phyloP scores from a whole-genome alignment of 1,284 basidiomycete species.

The Somion occarium region DNA sequence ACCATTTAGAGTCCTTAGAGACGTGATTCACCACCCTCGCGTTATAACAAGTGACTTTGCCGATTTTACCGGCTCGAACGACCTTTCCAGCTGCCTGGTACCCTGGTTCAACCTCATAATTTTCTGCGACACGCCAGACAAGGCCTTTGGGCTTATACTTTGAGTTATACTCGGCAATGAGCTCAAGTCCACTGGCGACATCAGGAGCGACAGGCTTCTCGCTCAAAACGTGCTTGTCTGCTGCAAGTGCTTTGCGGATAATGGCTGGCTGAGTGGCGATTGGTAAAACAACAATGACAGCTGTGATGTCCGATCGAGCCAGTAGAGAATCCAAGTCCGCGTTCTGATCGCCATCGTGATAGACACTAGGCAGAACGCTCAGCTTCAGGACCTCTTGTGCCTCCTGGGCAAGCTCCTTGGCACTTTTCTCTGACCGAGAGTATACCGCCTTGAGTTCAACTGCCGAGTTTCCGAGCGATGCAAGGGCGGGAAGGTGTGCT shows the following conservation, averaged over 20 bases:
- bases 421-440: constrained; percentile 69
- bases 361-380: constrained; percentile 39
- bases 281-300: constrained; percentile 75
- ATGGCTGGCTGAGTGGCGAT: constrained; percentile 71
- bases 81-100: constrained; percentile 48
- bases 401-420: constrained; percentile 42
- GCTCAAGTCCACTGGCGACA: constrained; percentile 53
- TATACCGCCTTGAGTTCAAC: constrained; percentile 65
- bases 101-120: constrained; percentile 70
- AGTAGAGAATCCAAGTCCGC: constrained; percentile 62
- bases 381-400: constrained; percentile 41
- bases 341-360: constrained; percentile 47
- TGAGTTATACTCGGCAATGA: constrained; percentile 65
- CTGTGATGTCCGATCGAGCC: constrained; percentile 57
- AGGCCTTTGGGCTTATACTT: constrained; percentile 66
- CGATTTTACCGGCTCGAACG: constrained; percentile 55
- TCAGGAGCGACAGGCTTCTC: constrained; percentile 83
- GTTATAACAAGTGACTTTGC: constrained; percentile 61
- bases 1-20: constrained; percentile 64
- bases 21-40: constrained; percentile 52
- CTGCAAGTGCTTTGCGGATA: constrained; percentile 54
- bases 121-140: constrained; percentile 84
- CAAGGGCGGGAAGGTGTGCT: constrained; percentile 75
- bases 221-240: constrained; percentile 83
- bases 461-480: constrained; percentile 39